Evolutionary conservation across 495 filamentous ascomycete species (phyloP).

Genomic region (Daldinia concentrica): DNA sequence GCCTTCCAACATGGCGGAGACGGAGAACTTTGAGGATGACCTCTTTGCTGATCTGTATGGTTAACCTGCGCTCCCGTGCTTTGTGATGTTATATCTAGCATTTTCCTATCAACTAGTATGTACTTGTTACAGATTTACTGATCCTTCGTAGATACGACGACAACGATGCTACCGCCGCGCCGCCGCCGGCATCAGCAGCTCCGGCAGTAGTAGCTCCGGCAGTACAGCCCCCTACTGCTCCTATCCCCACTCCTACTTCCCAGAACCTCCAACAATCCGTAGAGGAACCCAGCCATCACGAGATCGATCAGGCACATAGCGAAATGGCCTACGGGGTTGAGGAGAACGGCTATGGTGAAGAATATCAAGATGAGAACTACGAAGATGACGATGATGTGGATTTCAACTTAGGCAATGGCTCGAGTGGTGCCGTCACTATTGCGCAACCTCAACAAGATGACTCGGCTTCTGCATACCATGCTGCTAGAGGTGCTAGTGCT

Average conservation of each 20-base stretch:
- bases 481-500: slow-evolving; percentile 69
- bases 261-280: slow-evolving; percentile 24
- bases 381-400: slow-evolving; percentile 72
- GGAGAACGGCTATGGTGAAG: slow-evolving; percentile 62
- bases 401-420: slow-evolving; percentile 62
- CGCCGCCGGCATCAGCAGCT: slow-evolving; percentile 46
- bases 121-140: slow-evolving; percentile 24
- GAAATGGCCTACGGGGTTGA: slow-evolving; percentile 44
- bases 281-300: slow-evolving; percentile 26
- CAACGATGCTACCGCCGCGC: slow-evolving; percentile 67
- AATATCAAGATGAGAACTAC: slow-evolving; percentile 64
- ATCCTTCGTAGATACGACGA: slow-evolving; percentile 78
- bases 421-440: slow-evolving; percentile 47
- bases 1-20: slow-evolving; percentile 74
- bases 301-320: slow-evolving; percentile 28
- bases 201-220: slow-evolving; percentile 47
- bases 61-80: neutral
- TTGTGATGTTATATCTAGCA: neutral
- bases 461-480: slow-evolving; percentile 43
- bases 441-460: slow-evolving; percentile 50
- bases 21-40: slow-evolving; percentile 94
- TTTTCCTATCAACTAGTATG: neutral
- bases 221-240: slow-evolving; percentile 28
- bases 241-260: slow-evolving; percentile 19
- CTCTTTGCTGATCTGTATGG: slow-evolving; percentile 97